Base-by-base conservation (phyloP, 2,329 filamentous ascomycete species). In the Penicillium nordicum region DNA sequence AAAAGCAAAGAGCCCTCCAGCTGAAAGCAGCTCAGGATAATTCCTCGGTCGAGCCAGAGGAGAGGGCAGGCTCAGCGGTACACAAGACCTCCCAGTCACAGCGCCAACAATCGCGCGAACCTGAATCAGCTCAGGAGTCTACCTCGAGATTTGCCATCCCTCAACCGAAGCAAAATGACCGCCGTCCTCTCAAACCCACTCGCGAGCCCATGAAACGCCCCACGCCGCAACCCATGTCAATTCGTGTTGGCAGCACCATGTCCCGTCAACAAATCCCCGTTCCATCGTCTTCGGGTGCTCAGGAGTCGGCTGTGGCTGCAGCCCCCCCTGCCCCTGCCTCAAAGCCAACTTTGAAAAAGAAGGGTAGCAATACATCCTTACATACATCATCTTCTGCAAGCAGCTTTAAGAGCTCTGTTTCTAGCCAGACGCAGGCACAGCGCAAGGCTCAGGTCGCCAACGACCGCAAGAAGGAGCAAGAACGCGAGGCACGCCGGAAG, bases 391-490 rank as follows among this genome's bases (percentile, higher is more conserved):
- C 78, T 30, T 80, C 80, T 1, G 77, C 76, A 18, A 77, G 72
- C 51, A 89, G 82, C 67, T 78, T 92, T 51, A 90, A 88, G 71
- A 83, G 80, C 65, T 85, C 84, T 7, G 78, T 79, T 7, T 84
- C 86, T n/a, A 76, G 74, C 32, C 80, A 79, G 18, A 80, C 82
- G 1, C 85, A 87, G n/a, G 79, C 82, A 2, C 85, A 87, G 50
- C 83, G 86, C 0, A 90, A 88, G 69, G 88, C 89, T 2, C 78
- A 92, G 23, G 85, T 92, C 52, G 80, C 88, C 46, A 90, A 88
- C 2, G 88, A 90, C 38, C 88, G 86, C 68, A 92, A 92, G 73
- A 93, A 88, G 69, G 91, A 96, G 71, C 88, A 84, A 70, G 92
- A 50, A 27, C 48, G 48, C 16, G 48, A 96, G 65, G 90, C 95